These are phyloP conservation scores for Colletotrichum tanaceti DNA, from an alignment of 2,329 filamentous ascomycete genomes.

Conservation along the genomic window DNA sequence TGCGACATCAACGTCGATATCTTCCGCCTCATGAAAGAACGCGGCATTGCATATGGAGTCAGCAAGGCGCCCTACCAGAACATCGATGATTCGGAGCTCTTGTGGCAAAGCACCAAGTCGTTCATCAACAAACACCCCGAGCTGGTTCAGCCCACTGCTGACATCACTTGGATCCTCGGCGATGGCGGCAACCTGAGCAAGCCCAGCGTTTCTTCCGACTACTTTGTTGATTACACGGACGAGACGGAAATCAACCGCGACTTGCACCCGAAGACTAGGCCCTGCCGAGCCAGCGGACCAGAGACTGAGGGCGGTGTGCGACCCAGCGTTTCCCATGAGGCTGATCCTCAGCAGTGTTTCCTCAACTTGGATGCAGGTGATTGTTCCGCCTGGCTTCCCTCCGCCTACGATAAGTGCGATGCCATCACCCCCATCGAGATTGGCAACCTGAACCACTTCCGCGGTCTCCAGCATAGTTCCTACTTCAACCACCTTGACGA, in stretches of 20 bases:
- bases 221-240: slow-evolving; percentile 17
- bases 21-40: slow-evolving; percentile 86
- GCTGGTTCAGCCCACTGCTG: slow-evolving; percentile 59
- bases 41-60: slow-evolving; percentile 82
- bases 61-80: slow-evolving; percentile 63
- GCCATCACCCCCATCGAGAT: slow-evolving; percentile 67
- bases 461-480: slow-evolving; percentile 57
- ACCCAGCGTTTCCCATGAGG: slow-evolving; percentile 31
- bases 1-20: slow-evolving; percentile 82
- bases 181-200: slow-evolving; percentile 16
- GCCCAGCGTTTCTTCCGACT: slow-evolving; percentile 23
- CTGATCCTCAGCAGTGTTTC: slow-evolving; percentile 22
- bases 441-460: slow-evolving; percentile 63
- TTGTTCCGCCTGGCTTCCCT: slow-evolving; percentile 49
- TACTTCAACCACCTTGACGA: slow-evolving; percentile 64
- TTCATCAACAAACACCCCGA: slow-evolving; percentile 60
- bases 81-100: slow-evolving; percentile 54
- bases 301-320: slow-evolving; percentile 42
- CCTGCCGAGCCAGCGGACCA: slow-evolving; percentile 11
- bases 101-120: slow-evolving; percentile 58
- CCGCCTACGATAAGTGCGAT: slow-evolving; percentile 62
- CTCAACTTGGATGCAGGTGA: slow-evolving; percentile 43
- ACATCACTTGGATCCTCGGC: slow-evolving; percentile 61
- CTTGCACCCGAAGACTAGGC: not conserved
- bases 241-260: not conserved